Evolutionary conservation across 345 rosid species (phyloP), one percentile per base, ranked within the genome.

Genomic region (Erysimum cheiranthoides): DNA sequence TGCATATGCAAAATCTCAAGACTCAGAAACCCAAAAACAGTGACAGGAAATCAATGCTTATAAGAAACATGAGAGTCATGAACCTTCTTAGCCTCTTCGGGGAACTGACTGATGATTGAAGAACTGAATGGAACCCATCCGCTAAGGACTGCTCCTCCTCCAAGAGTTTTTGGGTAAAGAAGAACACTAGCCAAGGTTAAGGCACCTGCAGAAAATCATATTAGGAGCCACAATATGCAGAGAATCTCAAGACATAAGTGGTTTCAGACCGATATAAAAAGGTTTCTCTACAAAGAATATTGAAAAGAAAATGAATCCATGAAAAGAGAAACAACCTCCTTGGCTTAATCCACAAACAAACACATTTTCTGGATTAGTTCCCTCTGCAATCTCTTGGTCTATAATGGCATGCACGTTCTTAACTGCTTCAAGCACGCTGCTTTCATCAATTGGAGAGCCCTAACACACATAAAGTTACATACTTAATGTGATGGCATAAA

Each of bases 331-430:
- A 35, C 30, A 34, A 89, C 95, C 98, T 88, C 92, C 95, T 89
- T 93, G 98, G 85, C 98, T 90, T 71, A 93, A 84, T 53, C 98
- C 95, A 77, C 97, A 89, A 6, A 93, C 83, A 66, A 85, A 89
- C 14, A 89, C 79, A 51, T 90, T 89, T 42, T 79, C 84, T 65
- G 92, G 92, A 81, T 80, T 77, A 12, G 77, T 82, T 64, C 97
- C 97, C 16, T 78, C 67, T 51, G 86, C 86, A 73, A 90, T 84
- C 82, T 85, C 97, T 47, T 86, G 80, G 77, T 90, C 90, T 73
- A 93, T 88, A 84, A 88, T 86, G 8, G 86, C 80, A 39, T 93
- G 97, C 46, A 93, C 92, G 53, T 86, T 78, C 77, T 75, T 78
- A 70, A 86, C 93, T 52, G 93, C 98, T 85, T 85, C 80, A 57